phyloP scores from a whole-genome alignment of 441 rosid species.

The Pelargonium fulgidum region DNA sequence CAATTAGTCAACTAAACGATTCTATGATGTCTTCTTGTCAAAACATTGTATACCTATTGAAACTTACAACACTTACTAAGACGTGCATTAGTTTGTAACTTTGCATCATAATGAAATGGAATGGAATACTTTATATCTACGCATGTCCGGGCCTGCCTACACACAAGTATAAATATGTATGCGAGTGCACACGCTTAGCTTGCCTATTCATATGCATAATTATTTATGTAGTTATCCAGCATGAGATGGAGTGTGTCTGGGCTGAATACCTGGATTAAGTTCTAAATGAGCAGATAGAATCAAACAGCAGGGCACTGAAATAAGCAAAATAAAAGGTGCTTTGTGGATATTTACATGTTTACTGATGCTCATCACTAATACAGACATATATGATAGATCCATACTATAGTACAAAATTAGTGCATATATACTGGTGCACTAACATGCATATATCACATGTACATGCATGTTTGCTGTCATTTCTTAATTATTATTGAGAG shows the following conservation, averaged over 20 bases:
- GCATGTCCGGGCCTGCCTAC: no score
- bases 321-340: neutral
- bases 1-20: neutral
- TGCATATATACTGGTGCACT: neutral
- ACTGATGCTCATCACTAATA: neutral
- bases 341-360: neutral
- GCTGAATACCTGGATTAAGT: neutral
- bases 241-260: neutral
- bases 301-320: neutral
- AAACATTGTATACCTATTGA: no score
- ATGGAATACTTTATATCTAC: no score
- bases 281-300: neutral
- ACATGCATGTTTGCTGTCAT: conserved; percentile 1
- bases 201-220: conserved; percentile 1
- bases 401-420: neutral
- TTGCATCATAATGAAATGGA: no score
- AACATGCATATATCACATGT: no score
- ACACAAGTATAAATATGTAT: neutral
- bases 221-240: neutral
- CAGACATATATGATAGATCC: neutral
- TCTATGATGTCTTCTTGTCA: neutral
- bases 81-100: no score
- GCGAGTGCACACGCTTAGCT: neutral
- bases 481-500: neutral
- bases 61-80: no score